These are phyloP conservation scores for Solanum etuberosum DNA, from an alignment of 257 asterid genomes.

Conservation along the genomic window DNA sequence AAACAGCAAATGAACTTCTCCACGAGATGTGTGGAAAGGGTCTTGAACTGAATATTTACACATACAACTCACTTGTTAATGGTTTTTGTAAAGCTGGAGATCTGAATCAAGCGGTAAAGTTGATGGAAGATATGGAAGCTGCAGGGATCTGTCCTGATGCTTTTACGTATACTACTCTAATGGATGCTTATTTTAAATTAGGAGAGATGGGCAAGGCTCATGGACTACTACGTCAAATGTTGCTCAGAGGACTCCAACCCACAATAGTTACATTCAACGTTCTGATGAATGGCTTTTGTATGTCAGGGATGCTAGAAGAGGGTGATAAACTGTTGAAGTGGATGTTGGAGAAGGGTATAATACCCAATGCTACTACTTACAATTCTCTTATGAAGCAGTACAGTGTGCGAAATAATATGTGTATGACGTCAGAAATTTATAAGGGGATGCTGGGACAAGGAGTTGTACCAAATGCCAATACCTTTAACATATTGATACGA, in stretches of 20 bases:
- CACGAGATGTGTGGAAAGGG: conserved; percentile 67
- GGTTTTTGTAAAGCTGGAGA: conserved; percentile 87
- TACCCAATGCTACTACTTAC: conserved; percentile 76
- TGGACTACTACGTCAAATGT: conserved; percentile 68
- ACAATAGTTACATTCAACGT: conserved; percentile 88
- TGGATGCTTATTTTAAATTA: conserved; percentile 87
- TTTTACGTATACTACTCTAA: conserved; percentile 70
- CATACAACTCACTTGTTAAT: conserved; percentile 70
- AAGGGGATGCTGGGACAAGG: conserved; percentile 47
- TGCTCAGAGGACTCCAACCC: conserved; percentile 58
- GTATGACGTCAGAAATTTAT: conserved; percentile 41
- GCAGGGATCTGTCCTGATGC: conserved; percentile 61
- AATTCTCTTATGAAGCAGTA: conserved; percentile 73
- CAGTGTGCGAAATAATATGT: conserved; percentile 64
- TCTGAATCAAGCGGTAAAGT: conserved; percentile 41
- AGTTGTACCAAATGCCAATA: conserved; percentile 52
- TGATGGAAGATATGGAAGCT: conserved; percentile 69
- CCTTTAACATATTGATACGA: conserved; percentile 62
- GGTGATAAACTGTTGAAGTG: conserved; percentile 68
- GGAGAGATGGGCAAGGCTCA: conserved; percentile 68
- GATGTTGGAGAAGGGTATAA: conserved; percentile 79
- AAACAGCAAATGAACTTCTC: conserved; percentile 75
- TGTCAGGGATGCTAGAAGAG: conserved; percentile 67
- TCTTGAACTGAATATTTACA: conserved; percentile 54
- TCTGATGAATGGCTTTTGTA: conserved; percentile 77